phyloP scores from a whole-genome alignment of 2,329 filamentous ascomycete species.

The Penicillium rolfsii region DNA sequence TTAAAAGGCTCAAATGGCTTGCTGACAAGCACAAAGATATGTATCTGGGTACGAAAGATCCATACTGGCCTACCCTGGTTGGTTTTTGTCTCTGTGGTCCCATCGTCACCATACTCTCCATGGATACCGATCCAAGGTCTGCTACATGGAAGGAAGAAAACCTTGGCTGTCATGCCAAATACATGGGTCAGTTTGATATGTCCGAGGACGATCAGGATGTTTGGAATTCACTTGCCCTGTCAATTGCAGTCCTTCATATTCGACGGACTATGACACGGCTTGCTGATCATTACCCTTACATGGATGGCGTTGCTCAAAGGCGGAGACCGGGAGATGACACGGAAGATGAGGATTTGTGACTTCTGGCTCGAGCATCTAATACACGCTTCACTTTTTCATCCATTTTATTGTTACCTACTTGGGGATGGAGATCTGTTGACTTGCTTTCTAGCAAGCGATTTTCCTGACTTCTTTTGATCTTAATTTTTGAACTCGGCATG shows the following conservation, averaged over 20 bases:
- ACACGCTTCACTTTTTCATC: background rate
- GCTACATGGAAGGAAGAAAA: conserved; percentile 22
- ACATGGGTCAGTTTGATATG: conserved; percentile 59
- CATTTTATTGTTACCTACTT: background rate
- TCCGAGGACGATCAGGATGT: conserved; percentile 58
- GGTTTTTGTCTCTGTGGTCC: conserved; percentile 59
- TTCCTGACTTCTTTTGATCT: background rate
- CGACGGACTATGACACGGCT: conserved; percentile 55
- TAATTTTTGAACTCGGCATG: background rate
- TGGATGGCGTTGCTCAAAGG: conserved; percentile 3
- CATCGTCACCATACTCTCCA: conserved; percentile 57
- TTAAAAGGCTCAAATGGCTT: conserved; percentile 49
- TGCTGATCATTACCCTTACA: conserved; percentile 34
- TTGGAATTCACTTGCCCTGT: conserved; percentile 62
- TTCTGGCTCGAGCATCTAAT: background rate
- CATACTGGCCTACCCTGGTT: conserved; percentile 54
- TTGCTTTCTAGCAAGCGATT: background rate
- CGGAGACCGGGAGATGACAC: background rate
- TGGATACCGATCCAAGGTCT: conserved; percentile 45
- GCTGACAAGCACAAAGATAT: conserved; percentile 48
- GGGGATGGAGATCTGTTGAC: background rate
- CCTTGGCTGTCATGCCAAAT: conserved; percentile 32
- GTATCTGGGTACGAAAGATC: conserved; percentile 12
- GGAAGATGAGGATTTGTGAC: conserved; percentile 17
- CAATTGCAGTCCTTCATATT: conserved; percentile 59